These are phyloP conservation scores for Metschnikowia gruessii DNA, from an alignment of 805 yeast genomes.

Conservation along the genomic window DNA sequence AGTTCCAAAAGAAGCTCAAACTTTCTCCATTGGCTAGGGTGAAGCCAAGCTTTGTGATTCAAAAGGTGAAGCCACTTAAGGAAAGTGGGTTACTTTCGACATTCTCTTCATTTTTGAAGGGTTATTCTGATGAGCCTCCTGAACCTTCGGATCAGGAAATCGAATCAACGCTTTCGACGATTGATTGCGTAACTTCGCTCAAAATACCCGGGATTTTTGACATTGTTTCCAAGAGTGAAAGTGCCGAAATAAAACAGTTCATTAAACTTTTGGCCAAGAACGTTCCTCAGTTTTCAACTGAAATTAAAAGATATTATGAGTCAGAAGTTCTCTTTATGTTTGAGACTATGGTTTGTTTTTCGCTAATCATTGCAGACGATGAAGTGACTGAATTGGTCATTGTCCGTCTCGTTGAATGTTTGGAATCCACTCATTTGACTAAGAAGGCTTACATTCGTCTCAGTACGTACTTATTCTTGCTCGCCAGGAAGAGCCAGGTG, in stretches of 20 bases:
- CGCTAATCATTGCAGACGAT: slow-evolving; percentile 29
- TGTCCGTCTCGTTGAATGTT: slow-evolving; percentile 14
- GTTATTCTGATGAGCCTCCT: slow-evolving; percentile 77
- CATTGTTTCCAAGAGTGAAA: slow-evolving; percentile 40
- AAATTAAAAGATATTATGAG: slow-evolving; percentile 42
- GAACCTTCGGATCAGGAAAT: slow-evolving; percentile 95
- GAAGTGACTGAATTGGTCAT: slow-evolving; percentile 21
- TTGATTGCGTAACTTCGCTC: slow-evolving; percentile 78
- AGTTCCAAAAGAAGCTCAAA: slow-evolving; percentile 56
- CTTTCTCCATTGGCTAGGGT: slow-evolving; percentile 58
- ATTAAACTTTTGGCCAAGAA: slow-evolving; percentile 26
- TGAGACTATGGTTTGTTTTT: slow-evolving; percentile 42
- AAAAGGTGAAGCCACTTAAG: slow-evolving; percentile 60
- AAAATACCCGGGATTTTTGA: slow-evolving; percentile 55
- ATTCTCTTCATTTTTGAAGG: slow-evolving; percentile 86
- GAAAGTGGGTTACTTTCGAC: slow-evolving; percentile 84
- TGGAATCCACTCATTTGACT: slow-evolving; percentile 21
- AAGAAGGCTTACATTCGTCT: slow-evolving; percentile 42
- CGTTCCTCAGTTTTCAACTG: slow-evolving; percentile 28
- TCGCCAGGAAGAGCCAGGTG: slow-evolving; percentile 36
- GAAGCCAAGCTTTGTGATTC: slow-evolving; percentile 63
- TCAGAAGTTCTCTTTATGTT: slow-evolving; percentile 46
- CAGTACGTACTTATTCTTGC: slow-evolving; percentile 49
- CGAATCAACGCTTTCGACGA: slow-evolving; percentile 75
- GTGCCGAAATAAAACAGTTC: slow-evolving; percentile 40